These are phyloP conservation scores for Musa schizocarpa DNA, from an alignment of 176 grass and related monocot species.

Conservation along the genomic window DNA sequence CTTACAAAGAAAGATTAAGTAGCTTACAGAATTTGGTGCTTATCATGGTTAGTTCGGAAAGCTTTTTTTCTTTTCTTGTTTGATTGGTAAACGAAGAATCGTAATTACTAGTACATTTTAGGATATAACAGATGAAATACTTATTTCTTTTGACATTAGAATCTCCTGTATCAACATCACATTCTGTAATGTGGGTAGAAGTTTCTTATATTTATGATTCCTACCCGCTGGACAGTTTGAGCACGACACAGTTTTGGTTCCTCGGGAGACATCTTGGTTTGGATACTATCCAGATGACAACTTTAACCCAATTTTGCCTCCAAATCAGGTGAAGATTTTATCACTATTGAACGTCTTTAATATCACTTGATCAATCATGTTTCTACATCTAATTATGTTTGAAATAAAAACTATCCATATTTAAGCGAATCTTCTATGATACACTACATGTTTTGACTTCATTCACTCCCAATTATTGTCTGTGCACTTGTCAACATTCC, in stretches of 20 bases:
- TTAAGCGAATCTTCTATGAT: no score
- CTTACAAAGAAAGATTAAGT: constrained; percentile 80
- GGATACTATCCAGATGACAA: constrained; percentile 76
- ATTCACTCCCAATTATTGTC: no score
- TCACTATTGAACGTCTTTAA: background rate
- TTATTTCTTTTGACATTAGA: background rate
- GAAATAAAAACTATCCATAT: background rate
- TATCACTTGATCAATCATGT: background rate
- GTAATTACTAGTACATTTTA: background rate
- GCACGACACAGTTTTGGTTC: constrained; percentile 57
- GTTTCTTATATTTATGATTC: constrained; percentile 4
- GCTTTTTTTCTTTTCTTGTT: background rate
- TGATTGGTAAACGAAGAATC: background rate
- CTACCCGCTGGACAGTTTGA: constrained; percentile 46
- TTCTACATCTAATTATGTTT: background rate
- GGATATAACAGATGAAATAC: background rate
- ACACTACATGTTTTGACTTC: no score
- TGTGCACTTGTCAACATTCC: no score
- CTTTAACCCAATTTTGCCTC: constrained; percentile 39
- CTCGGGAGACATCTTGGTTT: constrained; percentile 88
- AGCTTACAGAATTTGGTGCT: constrained; percentile 68
- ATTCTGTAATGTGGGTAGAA: background rate
- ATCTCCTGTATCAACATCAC: background rate
- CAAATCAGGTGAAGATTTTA: constrained; percentile 31
- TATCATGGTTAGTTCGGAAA: constrained; percentile 60